Evolutionary conservation across 2,329 filamentous ascomycete genomes (phyloP).

Genomic region (Ophiosphaerella herpotricha): DNA sequence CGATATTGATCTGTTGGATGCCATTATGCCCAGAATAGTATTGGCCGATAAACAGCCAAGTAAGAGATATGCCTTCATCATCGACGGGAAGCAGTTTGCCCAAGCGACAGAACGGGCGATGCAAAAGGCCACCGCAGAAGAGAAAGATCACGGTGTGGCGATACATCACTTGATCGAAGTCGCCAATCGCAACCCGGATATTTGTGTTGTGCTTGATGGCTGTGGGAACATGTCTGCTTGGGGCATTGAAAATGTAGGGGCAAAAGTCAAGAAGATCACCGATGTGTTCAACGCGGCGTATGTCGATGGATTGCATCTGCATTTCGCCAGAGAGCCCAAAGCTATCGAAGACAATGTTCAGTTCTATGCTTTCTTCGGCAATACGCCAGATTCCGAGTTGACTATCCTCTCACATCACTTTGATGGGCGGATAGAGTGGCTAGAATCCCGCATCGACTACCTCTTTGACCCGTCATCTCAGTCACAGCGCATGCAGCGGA

Average conservation of each 20-base stretch:
- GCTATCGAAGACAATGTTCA: constrained; percentile 63
- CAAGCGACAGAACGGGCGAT: constrained; percentile 77
- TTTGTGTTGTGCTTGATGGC: constrained; percentile 85
- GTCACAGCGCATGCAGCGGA: constrained; percentile 63
- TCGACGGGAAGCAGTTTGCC: constrained; percentile 80
- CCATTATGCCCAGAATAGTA: constrained; percentile 64
- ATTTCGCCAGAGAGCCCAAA: constrained; percentile 42
- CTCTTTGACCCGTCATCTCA: constrained; percentile 74
- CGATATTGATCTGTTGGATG: constrained; percentile 73
- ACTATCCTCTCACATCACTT: constrained; percentile 82
- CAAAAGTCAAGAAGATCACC: constrained; percentile 66
- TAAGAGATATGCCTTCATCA: constrained; percentile 74
- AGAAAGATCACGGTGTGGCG: constrained; percentile 68
- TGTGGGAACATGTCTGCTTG: constrained; percentile 86
- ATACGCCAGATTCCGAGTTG: constrained; percentile 64
- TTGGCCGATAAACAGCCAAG: constrained; percentile 45
- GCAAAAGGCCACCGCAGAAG: constrained; percentile 61
- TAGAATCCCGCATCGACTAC: constrained; percentile 76
- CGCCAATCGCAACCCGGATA: constrained; percentile 81
- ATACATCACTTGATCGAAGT: constrained; percentile 85
- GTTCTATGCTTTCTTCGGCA: constrained; percentile 73
- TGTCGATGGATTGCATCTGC: constrained; percentile 62
- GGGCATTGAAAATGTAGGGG: constrained; percentile 85
- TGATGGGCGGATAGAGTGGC: constrained; percentile 81
- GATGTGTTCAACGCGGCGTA: constrained; percentile 87